These are phyloP conservation scores for Cordia subcordata DNA, from an alignment of 257 asterid genomes.

Conservation along the genomic window DNA sequence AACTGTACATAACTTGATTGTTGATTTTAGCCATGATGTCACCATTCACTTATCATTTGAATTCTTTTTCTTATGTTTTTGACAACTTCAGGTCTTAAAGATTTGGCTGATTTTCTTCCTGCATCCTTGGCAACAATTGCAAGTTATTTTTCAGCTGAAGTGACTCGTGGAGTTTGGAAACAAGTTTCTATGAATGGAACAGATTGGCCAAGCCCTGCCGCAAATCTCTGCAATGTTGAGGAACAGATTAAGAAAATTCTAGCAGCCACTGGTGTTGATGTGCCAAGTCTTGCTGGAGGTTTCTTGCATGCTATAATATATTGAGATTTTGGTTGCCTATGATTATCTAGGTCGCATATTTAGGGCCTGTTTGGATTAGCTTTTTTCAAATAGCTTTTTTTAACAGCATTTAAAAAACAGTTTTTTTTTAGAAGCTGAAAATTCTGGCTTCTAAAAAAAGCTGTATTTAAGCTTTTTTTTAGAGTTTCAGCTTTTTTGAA, in stretches of 20 bases:
- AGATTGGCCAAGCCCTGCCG: constrained; percentile 99
- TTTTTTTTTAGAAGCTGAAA: too few species aligned
- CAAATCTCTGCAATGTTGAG: constrained; percentile 84
- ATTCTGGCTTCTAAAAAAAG: too few species aligned
- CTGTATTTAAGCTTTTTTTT: too few species aligned
- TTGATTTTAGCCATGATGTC: not conserved
- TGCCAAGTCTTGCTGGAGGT: constrained; percentile 96
- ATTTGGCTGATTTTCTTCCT: constrained; percentile 94
- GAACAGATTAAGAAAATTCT: constrained; percentile 88
- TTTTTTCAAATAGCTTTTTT: too few species aligned
- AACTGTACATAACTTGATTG: not conserved
- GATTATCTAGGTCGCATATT: not conserved
- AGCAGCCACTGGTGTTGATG: constrained; percentile 93
- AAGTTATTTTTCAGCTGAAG: constrained; percentile 97
- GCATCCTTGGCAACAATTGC: constrained; percentile 95
- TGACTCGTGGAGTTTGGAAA: constrained; percentile 97
- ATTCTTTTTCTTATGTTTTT: not conserved
- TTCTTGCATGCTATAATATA: constrained; percentile 9
- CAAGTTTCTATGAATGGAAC: constrained; percentile 95
- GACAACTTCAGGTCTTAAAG: constrained; percentile 68
- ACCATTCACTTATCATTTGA: not conserved
- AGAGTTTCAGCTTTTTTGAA: too few species aligned
- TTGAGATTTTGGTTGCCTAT: not conserved
- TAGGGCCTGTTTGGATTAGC: too few species aligned
- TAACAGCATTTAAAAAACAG: too few species aligned